phyloP scores from a whole-genome alignment of 2,329 filamentous ascomycete genomes.

The Ceratocystiopsis minuta region DNA sequence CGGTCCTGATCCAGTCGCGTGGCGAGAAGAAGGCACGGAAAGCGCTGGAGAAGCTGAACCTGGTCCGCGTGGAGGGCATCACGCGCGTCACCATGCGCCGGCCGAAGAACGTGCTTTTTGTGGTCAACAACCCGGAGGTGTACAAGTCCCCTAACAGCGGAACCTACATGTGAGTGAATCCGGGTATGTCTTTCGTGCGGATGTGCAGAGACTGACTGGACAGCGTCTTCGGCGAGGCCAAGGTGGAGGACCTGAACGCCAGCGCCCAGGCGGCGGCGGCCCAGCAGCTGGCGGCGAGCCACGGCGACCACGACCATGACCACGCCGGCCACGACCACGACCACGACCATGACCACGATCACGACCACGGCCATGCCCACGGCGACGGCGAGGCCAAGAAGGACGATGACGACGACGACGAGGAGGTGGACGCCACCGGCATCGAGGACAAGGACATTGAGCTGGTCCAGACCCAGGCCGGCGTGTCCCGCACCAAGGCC shows the following conservation, averaged over 20 bases:
- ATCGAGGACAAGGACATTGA: slow-evolving; percentile 99
- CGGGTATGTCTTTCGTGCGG: too few relatives aligned
- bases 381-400: slow-evolving; percentile 51
- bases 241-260: slow-evolving; percentile 99
- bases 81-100: slow-evolving; percentile 94
- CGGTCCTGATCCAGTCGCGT: slow-evolving; percentile 85
- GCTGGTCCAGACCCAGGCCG: slow-evolving; percentile 95
- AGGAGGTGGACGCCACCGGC: slow-evolving; percentile 87
- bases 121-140: slow-evolving; percentile 98
- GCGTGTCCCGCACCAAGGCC: slow-evolving; percentile 92
- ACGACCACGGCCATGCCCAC: slow-evolving; percentile 27
- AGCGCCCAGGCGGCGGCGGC: slow-evolving; percentile 91
- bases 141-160: slow-evolving; percentile 99
- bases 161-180: slow-evolving; percentile 81
- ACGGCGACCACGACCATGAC: slow-evolving; percentile 50
- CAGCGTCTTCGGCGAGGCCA: slow-evolving; percentile 98
- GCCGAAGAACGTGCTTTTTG: slow-evolving; percentile 99
- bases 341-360: slow-evolving; percentile 28
- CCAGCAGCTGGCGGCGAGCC: slow-evolving; percentile 75
- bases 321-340: slow-evolving; percentile 44
- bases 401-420: slow-evolving; percentile 67
- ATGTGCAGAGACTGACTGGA: too few relatives aligned
- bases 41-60: slow-evolving; percentile 93
- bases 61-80: slow-evolving; percentile 92
- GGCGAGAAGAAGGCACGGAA: slow-evolving; percentile 99